Base-by-base conservation (phyloP, 2,329 filamentous ascomycete genomes). In the Epichloe aotearoae region DNA sequence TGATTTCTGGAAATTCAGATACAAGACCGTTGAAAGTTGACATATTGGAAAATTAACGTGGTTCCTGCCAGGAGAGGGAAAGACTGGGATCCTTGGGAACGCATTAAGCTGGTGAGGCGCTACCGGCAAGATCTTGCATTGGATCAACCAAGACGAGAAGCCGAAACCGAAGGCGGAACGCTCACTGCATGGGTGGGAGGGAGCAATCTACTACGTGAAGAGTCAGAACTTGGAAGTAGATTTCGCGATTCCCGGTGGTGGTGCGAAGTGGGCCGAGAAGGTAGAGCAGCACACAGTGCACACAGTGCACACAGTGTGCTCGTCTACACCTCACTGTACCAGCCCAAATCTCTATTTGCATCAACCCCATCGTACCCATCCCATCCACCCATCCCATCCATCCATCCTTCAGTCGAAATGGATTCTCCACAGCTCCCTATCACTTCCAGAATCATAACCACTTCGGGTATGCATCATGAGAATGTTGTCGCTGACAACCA, bases 1-100 rank as follows among this genome's bases (percentile, higher is more conserved):
- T 73, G 53, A 95, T 89, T 40, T 82, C 78, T 4, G 87, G 87
- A 57, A 95, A 94, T 61, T 95, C 88, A 67, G 72, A 66, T 51
- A 89, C 70, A 37, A 82, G 66, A 47, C 86, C 86, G 57, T 84
- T 74, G 63, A 90, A 90, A 1, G 85, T 90, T 20, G 86, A 90
- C 86, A 90, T 89, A 8, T 15, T 17, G 19, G 17, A 36, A 20
- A 15, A 12, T 7, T 39, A 43, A 36, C 26, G 30, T 17, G 30
- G 30, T 10, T 23, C 30, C 37, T 40, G 34, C 15, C 30, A 36
- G 17, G 17, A 19, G 5, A 20, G 33, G 6, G 15, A 19, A 14
- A 39, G 46, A 47, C 20, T 30, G 11, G 10, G 11, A 38, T 17
- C 14, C 23, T 19, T 17, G 17, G 7, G 3, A 12, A 19, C 26